Evolutionary conservation across 805 yeast genomes (phyloP), one percentile per base, ranked within the genome.

Genomic region (Candida parachauliodes): DNA sequence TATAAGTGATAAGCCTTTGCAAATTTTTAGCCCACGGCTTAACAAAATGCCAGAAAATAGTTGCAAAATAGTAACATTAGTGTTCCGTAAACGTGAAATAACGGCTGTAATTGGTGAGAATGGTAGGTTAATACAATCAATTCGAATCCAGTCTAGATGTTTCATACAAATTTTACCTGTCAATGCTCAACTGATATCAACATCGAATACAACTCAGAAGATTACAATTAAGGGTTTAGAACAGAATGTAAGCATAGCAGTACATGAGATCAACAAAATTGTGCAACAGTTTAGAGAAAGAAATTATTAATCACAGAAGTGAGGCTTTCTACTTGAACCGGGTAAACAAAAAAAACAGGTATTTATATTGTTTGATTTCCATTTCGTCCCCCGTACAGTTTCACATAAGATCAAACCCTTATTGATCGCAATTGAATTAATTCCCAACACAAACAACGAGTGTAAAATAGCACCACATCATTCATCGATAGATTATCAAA

Each of bases 51-150:
- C n/a, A n/a, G n/a, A n/a, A n/a, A n/a, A n/a, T n/a, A n/a, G n/a
- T 8, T 19, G 20, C 18, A 21, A 15, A 15, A 36, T 21, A 3
- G 36, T 23, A 12, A 23, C 29, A 12, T 14, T 46, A 10, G 14
- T 24, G n/a, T 31, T 49, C 17, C 40, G 35, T 5, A 47, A 48
- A 32, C 44, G 40, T 21, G 52, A 56, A 38, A 59, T 59, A 1
- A 48, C 54, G 16, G 46, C 43, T 15, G 36, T 60, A 2, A 49
- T 60, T 19, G 66, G 66, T 10, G 26, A 39, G 22, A 45, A 53
- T 20, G 65, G 64, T 2, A 28, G 36, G 1, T 33, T 55, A 28
- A 39, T 60, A n/a, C 48, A 46, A 23, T 28, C 41, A 2, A 51
- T 60, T 9, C 40, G 65, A 31, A 27, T 40, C n/a, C 36, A 42